These are phyloP conservation scores for Mycotypha africana DNA, from an alignment of 371 early-diverging fungal species.

Conservation along the genomic window DNA sequence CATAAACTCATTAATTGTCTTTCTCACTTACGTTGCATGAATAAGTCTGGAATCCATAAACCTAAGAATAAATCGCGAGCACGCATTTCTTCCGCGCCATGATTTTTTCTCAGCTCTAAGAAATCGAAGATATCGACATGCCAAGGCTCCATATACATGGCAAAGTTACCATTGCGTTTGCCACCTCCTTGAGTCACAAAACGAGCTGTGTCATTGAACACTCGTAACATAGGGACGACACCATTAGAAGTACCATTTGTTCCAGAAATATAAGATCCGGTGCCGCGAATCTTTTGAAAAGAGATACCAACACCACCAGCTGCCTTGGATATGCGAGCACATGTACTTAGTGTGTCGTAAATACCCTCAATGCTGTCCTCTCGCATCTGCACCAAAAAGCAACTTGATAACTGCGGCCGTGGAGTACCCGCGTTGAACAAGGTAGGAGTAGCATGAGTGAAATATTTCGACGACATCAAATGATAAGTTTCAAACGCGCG, in stretches of 20 bases:
- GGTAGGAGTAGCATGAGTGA: slow-evolving; percentile 99
- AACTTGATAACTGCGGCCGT: slow-evolving; percentile 92
- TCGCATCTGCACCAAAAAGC: slow-evolving; percentile 95
- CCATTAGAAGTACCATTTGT: slow-evolving; percentile 99
- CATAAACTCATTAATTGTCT: too few species aligned
- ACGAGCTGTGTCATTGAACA: slow-evolving; percentile 97
- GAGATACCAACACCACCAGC: slow-evolving; percentile 99
- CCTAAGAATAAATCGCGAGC: slow-evolving; percentile 98
- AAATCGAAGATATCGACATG: slow-evolving; percentile 99
- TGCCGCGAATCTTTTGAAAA: slow-evolving; percentile 94
- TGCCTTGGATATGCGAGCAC: slow-evolving; percentile 97
- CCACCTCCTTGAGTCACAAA: slow-evolving; percentile 99
- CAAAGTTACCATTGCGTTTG: slow-evolving; percentile 99
- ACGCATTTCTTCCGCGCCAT: slow-evolving; percentile 97
- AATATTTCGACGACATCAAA: slow-evolving; percentile 91
- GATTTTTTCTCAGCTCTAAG: slow-evolving; percentile 97
- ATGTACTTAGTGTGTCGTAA: slow-evolving; percentile 95
- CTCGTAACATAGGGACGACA: slow-evolving; percentile 97
- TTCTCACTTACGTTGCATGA: slow-evolving; percentile 82
- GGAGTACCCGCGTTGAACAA: slow-evolving; percentile 98
- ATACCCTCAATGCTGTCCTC: slow-evolving; percentile 99
- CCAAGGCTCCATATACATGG: slow-evolving; percentile 99
- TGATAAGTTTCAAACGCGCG: slow-evolving; percentile 96
- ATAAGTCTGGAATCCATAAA: slow-evolving; percentile 99
- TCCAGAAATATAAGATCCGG: slow-evolving; percentile 95